Evolutionary conservation across 257 asterid genomes (phyloP), one percentile per base, ranked within the genome.

Genomic region (Capsicum chinense): DNA sequence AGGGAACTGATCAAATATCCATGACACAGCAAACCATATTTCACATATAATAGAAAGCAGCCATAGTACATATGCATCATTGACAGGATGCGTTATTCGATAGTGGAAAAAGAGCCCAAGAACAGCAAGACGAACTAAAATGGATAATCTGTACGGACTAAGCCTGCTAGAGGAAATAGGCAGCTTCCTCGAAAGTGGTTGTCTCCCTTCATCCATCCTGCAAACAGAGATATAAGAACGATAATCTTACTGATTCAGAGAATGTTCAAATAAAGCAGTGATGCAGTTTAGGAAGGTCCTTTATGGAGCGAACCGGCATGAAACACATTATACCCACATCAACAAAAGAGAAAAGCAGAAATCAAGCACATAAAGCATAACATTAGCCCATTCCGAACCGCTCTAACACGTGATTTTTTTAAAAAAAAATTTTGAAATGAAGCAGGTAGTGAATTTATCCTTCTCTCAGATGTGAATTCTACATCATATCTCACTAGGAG

Each of bases 201-300:
- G 99, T 87, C 99, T 90, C 83, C 99, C 99, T 92, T 96, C 98
- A 66, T 96, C 99, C 98, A 90, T 92, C 95, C 99, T 96, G 88
- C 79, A 83, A 87, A 84, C 81, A 54, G 16, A 78, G 62, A 78
- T 54, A 78, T 4, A 78, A 7, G 26, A 52, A 76, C 6, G 66
- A 33, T 14, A 78, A 78, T 78, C 66, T 78, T 78, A 33, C 64
- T 26, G 66, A 78, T 54, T 15, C 64, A 78, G 5, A 78, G 62
- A 56, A 54, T 78, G 33, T 54, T 54, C 48, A 54, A 26, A 54
- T 58, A 26, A 76, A 54, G 63, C 66, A 78, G 59, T 76, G 60
- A 74, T 21, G 80, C 12, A 3, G 17, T 74, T 48, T 12, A 74
- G 60, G 57, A 50, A 54, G 52, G 82, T 54, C 47, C 19, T 50